These are phyloP conservation scores for Penicillium sp. DNA, from an alignment of 2,329 filamentous ascomycete genomes.

Conservation along the genomic window DNA sequence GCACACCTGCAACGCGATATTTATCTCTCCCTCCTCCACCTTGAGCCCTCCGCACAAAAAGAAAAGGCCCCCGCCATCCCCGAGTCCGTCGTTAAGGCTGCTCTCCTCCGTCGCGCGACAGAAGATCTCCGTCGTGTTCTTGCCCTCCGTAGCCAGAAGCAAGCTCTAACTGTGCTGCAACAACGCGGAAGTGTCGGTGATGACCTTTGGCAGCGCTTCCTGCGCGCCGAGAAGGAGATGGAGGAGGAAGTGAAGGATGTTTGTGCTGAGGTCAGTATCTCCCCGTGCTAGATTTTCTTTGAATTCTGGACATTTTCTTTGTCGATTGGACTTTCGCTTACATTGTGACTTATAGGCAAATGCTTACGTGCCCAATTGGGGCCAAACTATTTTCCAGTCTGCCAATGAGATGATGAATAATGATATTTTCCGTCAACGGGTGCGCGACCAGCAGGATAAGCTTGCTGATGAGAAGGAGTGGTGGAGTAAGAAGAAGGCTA, in stretches of 20 bases:
- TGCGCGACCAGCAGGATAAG: conserved; percentile 73
- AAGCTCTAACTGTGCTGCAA: conserved; percentile 76
- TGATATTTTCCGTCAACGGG: conserved; percentile 68
- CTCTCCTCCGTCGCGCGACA: conserved; percentile 81
- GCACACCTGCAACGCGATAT: conserved; percentile 89
- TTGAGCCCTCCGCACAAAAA: conserved; percentile 58
- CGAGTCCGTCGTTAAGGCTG: conserved; percentile 81
- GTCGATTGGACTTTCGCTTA: neutral
- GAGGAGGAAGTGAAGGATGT: conserved; percentile 94
- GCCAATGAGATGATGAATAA: conserved; percentile 96
- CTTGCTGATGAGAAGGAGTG: conserved; percentile 75
- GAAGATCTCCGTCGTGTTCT: conserved; percentile 93
- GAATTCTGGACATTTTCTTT: conserved; percentile 25
- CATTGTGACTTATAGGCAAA: conserved; percentile 70
- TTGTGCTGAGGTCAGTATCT: conserved; percentile 70
- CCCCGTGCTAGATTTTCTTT: neutral
- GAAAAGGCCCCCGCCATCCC: conserved; percentile 70
- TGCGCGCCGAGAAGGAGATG: conserved; percentile 93
- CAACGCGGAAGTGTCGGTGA: conserved; percentile 93
- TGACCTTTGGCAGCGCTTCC: conserved; percentile 90
- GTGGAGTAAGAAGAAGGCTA: conserved; percentile 82
- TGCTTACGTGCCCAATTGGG: conserved; percentile 84
- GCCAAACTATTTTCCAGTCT: conserved; percentile 92
- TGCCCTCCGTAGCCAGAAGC: conserved; percentile 83
- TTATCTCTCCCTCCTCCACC: conserved; percentile 87